Base-by-base conservation (phyloP, 2,329 filamentous ascomycete species). In the Alternaria brassicae region DNA sequence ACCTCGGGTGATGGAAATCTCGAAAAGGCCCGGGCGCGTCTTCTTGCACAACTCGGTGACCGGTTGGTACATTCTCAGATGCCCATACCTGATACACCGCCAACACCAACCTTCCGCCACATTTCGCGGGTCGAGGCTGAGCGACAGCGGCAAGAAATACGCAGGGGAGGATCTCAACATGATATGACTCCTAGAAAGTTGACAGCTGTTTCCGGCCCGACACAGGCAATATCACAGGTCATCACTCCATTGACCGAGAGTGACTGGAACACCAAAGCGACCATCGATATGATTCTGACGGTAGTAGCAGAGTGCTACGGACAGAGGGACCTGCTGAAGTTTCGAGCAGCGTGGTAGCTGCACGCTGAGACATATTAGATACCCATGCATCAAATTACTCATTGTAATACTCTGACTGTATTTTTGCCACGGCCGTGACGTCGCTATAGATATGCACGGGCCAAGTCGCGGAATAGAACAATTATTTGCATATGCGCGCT, bases 211-310 rank as follows among this genome's bases (percentile, higher is more conserved):
- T 51, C 47, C 15, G 23, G 41, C 6, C 28, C 53, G 15, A 34
- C 40, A 37, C 30, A 45, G 19, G 32, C 47, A 39, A 45, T 19
- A 30, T 17, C 25, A 10, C 13, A 19, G n/a, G 52, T 42, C 15
- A 53, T 40, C 13, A 17, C 36, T 27, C 55, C 23, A 28, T 37
- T 58, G 39, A 53, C 50, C 30, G 69, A 86, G 84, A 73, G 83
- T 83, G 81, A 72, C 21, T 61, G 68, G 30, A 78, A 79, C 53
- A 79, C 75, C 1, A 83, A 86, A 27, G 89, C 88, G n/a, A 93
- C 92, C 39, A 82, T 97, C 32, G 93, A 96, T 78, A 96, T 96
- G 92, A 91, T 97, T 53, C 82, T 97, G 67, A 95, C 91, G 0
- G 85, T 97, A 34, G 89, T 91, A 47, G 93, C 92, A 69, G 93